Base-by-base conservation (phyloP, 2,329 filamentous ascomycete genomes). In the Leptosphaerulina australis region DNA sequence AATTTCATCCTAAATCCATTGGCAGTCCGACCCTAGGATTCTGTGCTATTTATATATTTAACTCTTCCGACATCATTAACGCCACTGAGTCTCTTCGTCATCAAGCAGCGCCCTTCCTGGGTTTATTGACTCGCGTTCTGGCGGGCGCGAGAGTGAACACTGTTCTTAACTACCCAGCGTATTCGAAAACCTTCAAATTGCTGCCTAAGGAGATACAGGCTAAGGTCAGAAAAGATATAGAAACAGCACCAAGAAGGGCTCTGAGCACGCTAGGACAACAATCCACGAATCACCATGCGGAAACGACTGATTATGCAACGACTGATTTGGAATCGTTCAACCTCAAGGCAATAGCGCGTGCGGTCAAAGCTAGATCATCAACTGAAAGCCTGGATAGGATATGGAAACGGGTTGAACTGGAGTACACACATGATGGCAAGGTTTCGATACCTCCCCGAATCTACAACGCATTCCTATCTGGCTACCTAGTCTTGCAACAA, bases 381-480 rank as follows among this genome's bases (percentile, higher is more conserved):
- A 20, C 50, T 10, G 24, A 9, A 5, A 18, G 9, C 0, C 34
- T 73, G n/a, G 60, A 69, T 7, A 14, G 34, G 1, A 30, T 67
- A 2, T 73, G 68, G 69, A 48, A 49, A 11, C 55, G 67, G 10
- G 54, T 56, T 4, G 26, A 55, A 11, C 15, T 44, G n/a, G 46
- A 44, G 7, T 73, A 67, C 28, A 60, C 51, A 7, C 14, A 22
- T 4, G 36, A 55, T 14, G 44, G 53, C 3, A 58, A 53, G 10
- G n/a, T 35, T 11, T 21, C 44, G 4, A 68, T 73, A 43, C 66
- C 70, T 9, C 50, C 44, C 18, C 36, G 28, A 4, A 47, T 80
- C 3, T 80, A 76, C 53, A 73, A 76, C 46, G 57, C 71, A 7
- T 78, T 83, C 48, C 74, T 84, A 34, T 65, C 72, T 5, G 68